phyloP scores from a whole-genome alignment of 1,284 basidiomycete genomes.

The Ganoderma boninense region DNA sequence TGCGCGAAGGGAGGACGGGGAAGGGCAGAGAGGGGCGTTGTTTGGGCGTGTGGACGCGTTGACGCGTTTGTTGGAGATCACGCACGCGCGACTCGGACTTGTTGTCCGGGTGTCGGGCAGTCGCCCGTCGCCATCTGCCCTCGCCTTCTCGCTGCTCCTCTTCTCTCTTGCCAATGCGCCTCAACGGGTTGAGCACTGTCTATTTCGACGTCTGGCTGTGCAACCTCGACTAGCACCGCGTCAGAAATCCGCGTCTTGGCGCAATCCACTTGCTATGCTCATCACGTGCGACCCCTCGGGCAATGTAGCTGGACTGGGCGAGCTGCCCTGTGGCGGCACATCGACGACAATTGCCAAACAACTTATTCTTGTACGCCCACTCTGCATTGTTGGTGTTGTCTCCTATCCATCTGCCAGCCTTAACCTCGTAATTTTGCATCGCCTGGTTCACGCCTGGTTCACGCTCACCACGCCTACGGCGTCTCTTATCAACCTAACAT shows the following conservation, averaged over 20 bases:
- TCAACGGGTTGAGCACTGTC: neutral
- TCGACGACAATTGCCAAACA: neutral
- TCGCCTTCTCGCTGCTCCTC: neutral
- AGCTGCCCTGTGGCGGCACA: neutral
- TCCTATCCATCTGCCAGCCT: neutral
- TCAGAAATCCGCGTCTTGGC: neutral
- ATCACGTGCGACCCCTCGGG: conserved; percentile 1
- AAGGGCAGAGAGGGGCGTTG: conserved; percentile 24
- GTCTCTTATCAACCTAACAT: neutral
- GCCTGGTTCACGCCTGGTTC: conserved; percentile 3
- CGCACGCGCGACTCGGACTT: conserved; percentile 18
- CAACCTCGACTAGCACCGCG: neutral
- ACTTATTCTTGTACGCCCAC: neutral
- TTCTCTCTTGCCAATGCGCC: neutral
- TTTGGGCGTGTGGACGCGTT: conserved; percentile 34
- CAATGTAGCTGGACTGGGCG: neutral
- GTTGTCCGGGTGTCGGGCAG: neutral
- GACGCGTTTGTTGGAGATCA: conserved; percentile 27
- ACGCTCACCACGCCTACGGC: neutral
- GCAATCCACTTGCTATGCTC: neutral
- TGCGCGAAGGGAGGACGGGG: neutral
- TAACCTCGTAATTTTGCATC: neutral
- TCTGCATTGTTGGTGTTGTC: neutral
- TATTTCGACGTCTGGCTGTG: neutral
- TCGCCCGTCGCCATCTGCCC: neutral